A percentile compares a stretch with the other conserved stretches of the same genome.
Evolutionary conservation across 2,329 filamentous ascomycete species (phyloP).

Genomic region (Drechslera avenae): DNA sequence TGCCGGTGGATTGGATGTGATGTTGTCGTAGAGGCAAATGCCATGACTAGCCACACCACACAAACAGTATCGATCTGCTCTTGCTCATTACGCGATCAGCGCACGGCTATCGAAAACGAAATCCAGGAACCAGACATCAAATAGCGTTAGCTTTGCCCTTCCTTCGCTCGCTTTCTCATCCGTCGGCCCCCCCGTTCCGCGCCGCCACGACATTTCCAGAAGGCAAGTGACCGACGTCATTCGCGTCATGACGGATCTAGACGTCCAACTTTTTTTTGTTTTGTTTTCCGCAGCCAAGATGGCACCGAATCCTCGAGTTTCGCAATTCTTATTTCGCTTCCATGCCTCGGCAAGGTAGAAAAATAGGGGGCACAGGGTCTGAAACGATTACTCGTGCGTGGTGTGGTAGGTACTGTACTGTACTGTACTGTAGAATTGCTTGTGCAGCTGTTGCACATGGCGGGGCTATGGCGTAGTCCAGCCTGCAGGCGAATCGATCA

Average conservation of each 20-base stretch:
- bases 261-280: slow-evolving; percentile 7
- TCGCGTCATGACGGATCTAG: slow-evolving; percentile 19
- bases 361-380: background rate
- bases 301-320: too few relatives aligned
- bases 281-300: background rate
- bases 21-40: background rate
- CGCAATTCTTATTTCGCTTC: too few relatives aligned
- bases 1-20: background rate
- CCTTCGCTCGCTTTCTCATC: slow-evolving; percentile 4
- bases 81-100: slow-evolving; percentile 15
- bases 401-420: too few relatives aligned
- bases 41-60: background rate
- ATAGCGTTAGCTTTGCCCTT: slow-evolving; percentile 3
- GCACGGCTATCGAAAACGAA: slow-evolving; percentile 6
- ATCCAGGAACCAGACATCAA: slow-evolving; percentile 22
- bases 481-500: too few relatives aligned
- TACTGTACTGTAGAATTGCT: background rate
- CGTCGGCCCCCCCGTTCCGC: slow-evolving; percentile 10
- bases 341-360: slow-evolving; percentile 14
- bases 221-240: slow-evolving; percentile 23
- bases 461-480: too few relatives aligned
- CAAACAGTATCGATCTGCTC: background rate
- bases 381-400: too few relatives aligned
- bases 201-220: slow-evolving; percentile 7
- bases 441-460: background rate